These are phyloP conservation scores for Cercospora canescens DNA, from an alignment of 2,329 filamentous ascomycete species.

Conservation along the genomic window DNA sequence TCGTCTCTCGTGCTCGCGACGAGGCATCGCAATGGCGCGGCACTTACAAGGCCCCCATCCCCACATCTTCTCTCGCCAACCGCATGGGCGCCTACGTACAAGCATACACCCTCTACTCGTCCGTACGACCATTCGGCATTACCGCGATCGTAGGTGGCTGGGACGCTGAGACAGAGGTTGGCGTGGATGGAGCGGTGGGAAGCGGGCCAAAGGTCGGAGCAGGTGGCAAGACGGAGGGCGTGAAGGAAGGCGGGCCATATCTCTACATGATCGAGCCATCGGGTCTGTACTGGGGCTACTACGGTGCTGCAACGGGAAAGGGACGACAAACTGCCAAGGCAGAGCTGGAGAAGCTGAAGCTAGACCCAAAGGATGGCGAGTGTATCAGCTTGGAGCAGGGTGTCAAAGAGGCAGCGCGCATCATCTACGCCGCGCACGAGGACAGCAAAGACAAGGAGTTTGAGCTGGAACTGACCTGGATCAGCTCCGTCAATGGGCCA, in stretches of 20 bases:
- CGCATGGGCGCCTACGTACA: constrained; percentile 96
- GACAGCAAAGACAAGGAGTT: constrained; percentile 99
- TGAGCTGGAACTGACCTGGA: constrained; percentile 99
- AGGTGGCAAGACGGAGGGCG: constrained; percentile 75
- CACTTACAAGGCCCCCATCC: constrained; percentile 92
- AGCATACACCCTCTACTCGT: constrained; percentile 95
- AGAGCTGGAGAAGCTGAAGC: constrained; percentile 95
- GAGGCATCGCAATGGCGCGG: constrained; percentile 89
- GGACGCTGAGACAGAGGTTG: constrained; percentile 82
- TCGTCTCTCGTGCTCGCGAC: constrained; percentile 89
- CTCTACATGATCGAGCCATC: constrained; percentile 99
- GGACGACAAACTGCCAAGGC: constrained; percentile 96
- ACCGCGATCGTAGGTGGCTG: constrained; percentile 92
- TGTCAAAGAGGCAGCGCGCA: constrained; percentile 93
- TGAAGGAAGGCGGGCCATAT: constrained; percentile 82
- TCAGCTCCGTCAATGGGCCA: constrained; percentile 79
- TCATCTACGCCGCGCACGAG: constrained; percentile 96
- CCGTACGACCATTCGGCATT: constrained; percentile 93
- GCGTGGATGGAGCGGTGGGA: constrained; percentile 89
- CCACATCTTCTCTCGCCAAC: constrained; percentile 81
- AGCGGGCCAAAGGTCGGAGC: constrained; percentile 74
- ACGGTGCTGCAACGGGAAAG: constrained; percentile 95
- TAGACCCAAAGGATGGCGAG: constrained; percentile 61
- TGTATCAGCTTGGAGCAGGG: constrained; percentile 79
- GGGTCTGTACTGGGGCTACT: constrained; percentile 98